These are phyloP conservation scores for Whalleya microplaca DNA, from an alignment of 2,329 filamentous ascomycete species.

Conservation along the genomic window DNA sequence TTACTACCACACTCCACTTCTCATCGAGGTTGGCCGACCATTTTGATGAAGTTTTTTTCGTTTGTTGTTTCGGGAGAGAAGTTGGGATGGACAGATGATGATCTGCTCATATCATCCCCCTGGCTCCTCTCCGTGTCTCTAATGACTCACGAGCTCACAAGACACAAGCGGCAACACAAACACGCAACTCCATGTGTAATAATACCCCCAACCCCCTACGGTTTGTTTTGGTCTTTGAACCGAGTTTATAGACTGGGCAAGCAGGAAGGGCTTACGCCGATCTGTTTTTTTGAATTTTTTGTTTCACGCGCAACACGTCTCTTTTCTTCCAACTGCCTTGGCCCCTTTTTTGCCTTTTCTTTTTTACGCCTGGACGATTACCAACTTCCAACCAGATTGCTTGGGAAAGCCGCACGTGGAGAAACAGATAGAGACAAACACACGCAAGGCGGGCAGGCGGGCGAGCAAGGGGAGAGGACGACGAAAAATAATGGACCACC, in stretches of 20 bases:
- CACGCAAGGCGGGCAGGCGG: neutral
- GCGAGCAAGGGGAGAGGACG: constrained; percentile 31
- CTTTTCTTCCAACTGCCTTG: constrained; percentile 30
- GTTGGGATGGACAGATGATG: constrained; percentile 45
- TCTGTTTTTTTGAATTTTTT: constrained; percentile 3
- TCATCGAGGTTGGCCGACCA: constrained; percentile 54
- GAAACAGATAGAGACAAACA: constrained; percentile 13
- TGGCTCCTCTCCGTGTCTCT: constrained; percentile 32
- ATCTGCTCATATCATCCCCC: constrained; percentile 35
- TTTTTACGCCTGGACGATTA: neutral
- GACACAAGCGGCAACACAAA: constrained; percentile 4
- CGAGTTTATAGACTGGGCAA: constrained; percentile 17
- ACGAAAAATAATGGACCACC: constrained; percentile 33
- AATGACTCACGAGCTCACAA: constrained; percentile 28
- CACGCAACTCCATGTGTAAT: constrained; percentile 27
- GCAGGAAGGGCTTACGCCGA: constrained; percentile 30
- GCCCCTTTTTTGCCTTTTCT: constrained; percentile 22
- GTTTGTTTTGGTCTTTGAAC: constrained; percentile 16
- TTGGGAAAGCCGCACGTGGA: constrained; percentile 22
- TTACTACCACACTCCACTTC: constrained; percentile 52
- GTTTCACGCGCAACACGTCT: neutral
- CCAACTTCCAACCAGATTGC: constrained; percentile 28
- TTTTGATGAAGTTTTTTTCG: constrained; percentile 44
- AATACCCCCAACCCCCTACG: constrained; percentile 2
- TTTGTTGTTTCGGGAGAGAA: constrained; percentile 35